phyloP scores from a whole-genome alignment of 805 yeast species.

The Yueomyces sinensis region DNA sequence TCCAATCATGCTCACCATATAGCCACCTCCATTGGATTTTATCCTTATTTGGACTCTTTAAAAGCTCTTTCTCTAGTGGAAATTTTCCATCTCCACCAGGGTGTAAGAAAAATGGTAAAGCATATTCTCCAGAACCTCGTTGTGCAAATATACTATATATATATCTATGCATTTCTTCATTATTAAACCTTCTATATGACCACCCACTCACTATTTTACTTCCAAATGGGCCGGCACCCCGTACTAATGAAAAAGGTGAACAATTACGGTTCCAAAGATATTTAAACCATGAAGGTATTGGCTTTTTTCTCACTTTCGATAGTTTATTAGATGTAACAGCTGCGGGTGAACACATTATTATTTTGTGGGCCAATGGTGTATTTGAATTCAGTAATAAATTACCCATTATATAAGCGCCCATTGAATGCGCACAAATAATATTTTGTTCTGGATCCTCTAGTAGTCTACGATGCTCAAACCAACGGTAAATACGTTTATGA shows the following conservation, averaged over 20 bases:
- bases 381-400: conserved; percentile 49
- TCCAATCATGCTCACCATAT: conserved; percentile 75
- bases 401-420: conserved; percentile 79
- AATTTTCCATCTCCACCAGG: conserved; percentile 86
- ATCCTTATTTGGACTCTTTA: conserved; percentile 23
- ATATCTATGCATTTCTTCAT: conserved; percentile 51
- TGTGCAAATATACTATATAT: conserved; percentile 76
- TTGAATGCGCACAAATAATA: conserved; percentile 71
- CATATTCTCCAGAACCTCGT: conserved; percentile 87
- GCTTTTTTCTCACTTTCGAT: too few species aligned
- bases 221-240: conserved; percentile 72
- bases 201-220: conserved; percentile 80
- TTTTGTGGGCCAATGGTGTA: conserved; percentile 49
- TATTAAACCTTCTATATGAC: conserved; percentile 65
- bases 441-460: conserved; percentile 25
- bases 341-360: conserved; percentile 83
- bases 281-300: conserved; percentile 67
- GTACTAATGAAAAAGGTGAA: conserved; percentile 72
- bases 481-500: conserved; percentile 36
- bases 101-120: conserved; percentile 67
- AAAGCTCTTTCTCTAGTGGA: conserved; percentile 38
- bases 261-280: conserved; percentile 76
- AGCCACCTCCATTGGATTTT: conserved; percentile 64
- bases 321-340: too few species aligned
- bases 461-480: conserved; percentile 23